phyloP scores from a whole-genome alignment of 768 basidiomycete genomes.

The Hygrophoropsis aurantiaca region DNA sequence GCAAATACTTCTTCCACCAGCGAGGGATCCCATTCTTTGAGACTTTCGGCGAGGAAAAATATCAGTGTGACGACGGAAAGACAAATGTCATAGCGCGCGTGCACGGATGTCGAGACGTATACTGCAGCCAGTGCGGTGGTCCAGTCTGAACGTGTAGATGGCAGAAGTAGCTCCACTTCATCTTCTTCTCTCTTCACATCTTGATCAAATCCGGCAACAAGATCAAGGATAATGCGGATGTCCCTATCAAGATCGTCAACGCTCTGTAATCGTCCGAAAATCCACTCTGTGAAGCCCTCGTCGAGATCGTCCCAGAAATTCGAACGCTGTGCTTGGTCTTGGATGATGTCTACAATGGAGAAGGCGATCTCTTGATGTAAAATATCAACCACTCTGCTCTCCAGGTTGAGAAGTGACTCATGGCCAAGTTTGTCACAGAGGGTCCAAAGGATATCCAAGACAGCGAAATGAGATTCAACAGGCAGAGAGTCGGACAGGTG shows the following conservation, averaged over 20 bases:
- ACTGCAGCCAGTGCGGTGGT: slow-evolving; percentile 57
- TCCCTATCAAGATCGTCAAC: slow-evolving; percentile 57
- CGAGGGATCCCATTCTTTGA: slow-evolving; percentile 63
- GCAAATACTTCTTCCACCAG: slow-evolving; percentile 74
- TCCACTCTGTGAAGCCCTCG: slow-evolving; percentile 60
- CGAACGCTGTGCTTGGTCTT: slow-evolving; percentile 57
- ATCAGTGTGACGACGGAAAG: slow-evolving; percentile 64
- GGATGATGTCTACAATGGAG: slow-evolving; percentile 71
- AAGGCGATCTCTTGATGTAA: slow-evolving; percentile 78
- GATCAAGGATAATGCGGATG: slow-evolving; percentile 59
- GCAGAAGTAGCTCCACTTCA: slow-evolving; percentile 55
- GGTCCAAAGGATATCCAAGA: slow-evolving; percentile 65
- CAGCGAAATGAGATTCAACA: slow-evolving; percentile 51
- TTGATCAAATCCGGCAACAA: slow-evolving; percentile 69
- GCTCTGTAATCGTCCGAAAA: slow-evolving; percentile 56
- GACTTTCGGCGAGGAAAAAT: slow-evolving; percentile 67
- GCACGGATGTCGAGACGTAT: slow-evolving; percentile 61
- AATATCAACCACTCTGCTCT: slow-evolving; percentile 59
- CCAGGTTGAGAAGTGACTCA: slow-evolving; percentile 54
- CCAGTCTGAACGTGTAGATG: slow-evolving; percentile 61
- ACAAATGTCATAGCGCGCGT: slow-evolving; percentile 76
- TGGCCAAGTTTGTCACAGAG: slow-evolving; percentile 61
- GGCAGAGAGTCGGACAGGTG: slow-evolving; percentile 43
- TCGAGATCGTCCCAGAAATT: slow-evolving; percentile 58
- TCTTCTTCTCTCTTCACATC: slow-evolving; percentile 77